phyloP scores from a whole-genome alignment of 1,284 basidiomycete genomes.

The Schizophyllum commune region DNA sequence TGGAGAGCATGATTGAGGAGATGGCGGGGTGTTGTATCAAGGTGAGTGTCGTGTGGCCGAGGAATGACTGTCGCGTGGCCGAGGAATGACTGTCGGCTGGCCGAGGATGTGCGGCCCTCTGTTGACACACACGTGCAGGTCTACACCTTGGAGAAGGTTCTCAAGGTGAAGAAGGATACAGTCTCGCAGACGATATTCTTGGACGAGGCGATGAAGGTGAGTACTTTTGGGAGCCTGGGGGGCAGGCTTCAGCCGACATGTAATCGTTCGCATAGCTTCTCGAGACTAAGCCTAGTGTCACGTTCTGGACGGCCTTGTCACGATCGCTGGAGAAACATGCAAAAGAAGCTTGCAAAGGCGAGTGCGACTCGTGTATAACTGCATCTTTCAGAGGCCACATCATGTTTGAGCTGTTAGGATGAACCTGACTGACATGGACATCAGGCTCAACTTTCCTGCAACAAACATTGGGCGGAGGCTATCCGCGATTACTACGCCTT shows the following conservation, averaged over 20 bases:
- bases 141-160: constrained; percentile 90
- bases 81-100: too few species aligned
- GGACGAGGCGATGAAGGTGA: constrained; percentile 86
- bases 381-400: constrained; percentile 10
- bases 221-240: constrained; percentile 1
- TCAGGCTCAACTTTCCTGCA: constrained; percentile 79
- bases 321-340: constrained; percentile 75
- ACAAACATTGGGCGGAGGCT: constrained; percentile 78
- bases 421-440: not conserved
- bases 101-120: too few species aligned
- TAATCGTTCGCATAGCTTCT: constrained; percentile 36
- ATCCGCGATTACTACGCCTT: constrained; percentile 78
- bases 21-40: constrained; percentile 89
- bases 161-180: constrained; percentile 81
- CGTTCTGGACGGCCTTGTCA: constrained; percentile 85
- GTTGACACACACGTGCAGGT: constrained; percentile 41
- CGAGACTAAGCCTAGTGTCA: constrained; percentile 84
- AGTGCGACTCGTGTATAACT: not conserved
- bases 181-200: constrained; percentile 75
- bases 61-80: too few species aligned
- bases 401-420: not conserved
- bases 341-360: constrained; percentile 70
- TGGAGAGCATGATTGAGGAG: constrained; percentile 82
- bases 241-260: not conserved
- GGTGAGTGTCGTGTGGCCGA: constrained; percentile 42